Percentiles rank a stretch among this genome's conserved stretches.
Conservation (phyloP, 2,329 filamentous ascomycete species). For the Teratosphaeria zuluensis region DNA sequence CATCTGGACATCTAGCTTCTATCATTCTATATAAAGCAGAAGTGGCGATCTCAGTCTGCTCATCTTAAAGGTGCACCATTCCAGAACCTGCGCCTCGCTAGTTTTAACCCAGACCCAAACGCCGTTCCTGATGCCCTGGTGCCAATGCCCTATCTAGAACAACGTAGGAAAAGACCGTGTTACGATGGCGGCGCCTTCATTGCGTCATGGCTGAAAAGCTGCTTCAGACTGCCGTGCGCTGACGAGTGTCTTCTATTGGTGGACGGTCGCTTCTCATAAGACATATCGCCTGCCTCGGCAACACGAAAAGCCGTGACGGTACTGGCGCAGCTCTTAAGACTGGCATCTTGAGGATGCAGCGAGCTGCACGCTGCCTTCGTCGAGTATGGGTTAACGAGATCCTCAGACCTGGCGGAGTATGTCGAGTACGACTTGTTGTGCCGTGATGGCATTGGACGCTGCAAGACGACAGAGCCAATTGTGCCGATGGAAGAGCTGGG, state of each 20-base stretch:
- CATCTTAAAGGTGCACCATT: not conserved
- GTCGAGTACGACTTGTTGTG: slow-evolving; percentile 32
- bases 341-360: slow-evolving; percentile 16
- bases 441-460: slow-evolving; percentile 30
- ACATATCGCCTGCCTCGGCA: slow-evolving; percentile 18
- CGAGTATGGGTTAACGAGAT: slow-evolving; percentile 31
- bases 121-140: not conserved
- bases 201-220: slow-evolving; percentile 26
- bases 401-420: slow-evolving; percentile 28
- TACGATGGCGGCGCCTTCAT: slow-evolving; percentile 18
- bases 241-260: not conserved
- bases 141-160: not conserved
- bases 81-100: not conserved
- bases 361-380: slow-evolving; percentile 20
- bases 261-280: slow-evolving; percentile 15
- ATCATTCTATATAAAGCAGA: not conserved
- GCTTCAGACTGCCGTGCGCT: slow-evolving; percentile 19
- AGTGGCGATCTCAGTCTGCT: not conserved
- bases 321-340: slow-evolving; percentile 23
- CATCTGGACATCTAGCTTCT: not conserved
- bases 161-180: not conserved
- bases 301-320: slow-evolving; percentile 22
- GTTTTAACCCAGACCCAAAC: not conserved
- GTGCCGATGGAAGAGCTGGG: slow-evolving; percentile 37
- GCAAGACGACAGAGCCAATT: slow-evolving; percentile 31